phyloP scores from a whole-genome alignment of 83 land plant genomes.

The Diphasiastrum complanatum region DNA sequence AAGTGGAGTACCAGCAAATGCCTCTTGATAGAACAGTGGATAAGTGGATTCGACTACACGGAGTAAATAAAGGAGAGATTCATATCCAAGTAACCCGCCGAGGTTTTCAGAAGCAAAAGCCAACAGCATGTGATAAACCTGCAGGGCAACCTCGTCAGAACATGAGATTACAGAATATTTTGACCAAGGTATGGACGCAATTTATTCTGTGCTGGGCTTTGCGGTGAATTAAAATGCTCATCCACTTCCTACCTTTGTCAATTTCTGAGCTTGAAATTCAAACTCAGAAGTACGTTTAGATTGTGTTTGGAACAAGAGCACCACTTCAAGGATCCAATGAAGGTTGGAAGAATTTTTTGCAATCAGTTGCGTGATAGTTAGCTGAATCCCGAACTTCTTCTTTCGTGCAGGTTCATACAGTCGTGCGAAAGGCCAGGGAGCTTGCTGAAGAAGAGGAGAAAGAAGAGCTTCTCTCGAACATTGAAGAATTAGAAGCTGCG shows the following conservation, averaged over 20 bases:
- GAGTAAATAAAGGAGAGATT: conserved; percentile 79
- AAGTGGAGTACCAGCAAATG: conserved; percentile 64
- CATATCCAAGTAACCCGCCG: conserved; percentile 82
- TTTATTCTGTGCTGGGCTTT: neutral
- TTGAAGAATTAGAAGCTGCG: conserved; percentile 58
- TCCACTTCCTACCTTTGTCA: no score
- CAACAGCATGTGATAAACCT: conserved; percentile 22
- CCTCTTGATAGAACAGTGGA: conserved; percentile 68
- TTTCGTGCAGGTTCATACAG: conserved; percentile 75
- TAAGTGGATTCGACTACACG: conserved; percentile 90
- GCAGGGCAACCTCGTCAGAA: conserved; percentile 6
- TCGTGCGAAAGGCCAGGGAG: conserved; percentile 40
- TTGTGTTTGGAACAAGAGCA: neutral
- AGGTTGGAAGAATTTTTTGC: neutral
- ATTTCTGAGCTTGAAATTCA: no score
- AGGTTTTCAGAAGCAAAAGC: conserved; percentile 29
- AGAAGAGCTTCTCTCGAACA: conserved; percentile 43
- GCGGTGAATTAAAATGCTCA: no score
- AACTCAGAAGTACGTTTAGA: neutral
- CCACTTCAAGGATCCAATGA: no score
- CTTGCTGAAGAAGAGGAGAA: conserved; percentile 44
- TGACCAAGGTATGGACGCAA: conserved; percentile 20
- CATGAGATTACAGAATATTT: conserved; percentile 16
- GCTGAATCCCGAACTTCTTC: conserved; percentile 6
- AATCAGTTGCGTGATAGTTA: neutral